phyloP scores from a whole-genome alignment of 2,329 filamentous ascomycete species.

The Atkinsonella hypoxylon region DNA sequence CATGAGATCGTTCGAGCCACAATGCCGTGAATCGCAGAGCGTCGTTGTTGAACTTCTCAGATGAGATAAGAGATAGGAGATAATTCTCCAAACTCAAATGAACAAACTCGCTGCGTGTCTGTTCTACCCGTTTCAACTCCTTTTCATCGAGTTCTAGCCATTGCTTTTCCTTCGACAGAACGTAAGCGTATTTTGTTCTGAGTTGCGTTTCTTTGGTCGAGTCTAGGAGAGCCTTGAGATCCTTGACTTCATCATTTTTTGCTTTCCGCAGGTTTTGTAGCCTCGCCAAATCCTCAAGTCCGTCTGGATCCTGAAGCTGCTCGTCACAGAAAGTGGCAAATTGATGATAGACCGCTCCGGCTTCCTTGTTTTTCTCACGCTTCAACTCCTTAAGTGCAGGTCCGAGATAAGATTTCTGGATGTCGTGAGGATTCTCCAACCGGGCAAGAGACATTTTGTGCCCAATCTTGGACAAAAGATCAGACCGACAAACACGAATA shows the following conservation, averaged over 20 bases:
- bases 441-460: slow-evolving; percentile 82
- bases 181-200: slow-evolving; percentile 43
- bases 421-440: slow-evolving; percentile 80
- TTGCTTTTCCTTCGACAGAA: slow-evolving; percentile 61
- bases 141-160: slow-evolving; percentile 87
- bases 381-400: slow-evolving; percentile 75
- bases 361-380: slow-evolving; percentile 53
- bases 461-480: slow-evolving; percentile 76
- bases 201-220: slow-evolving; percentile 38
- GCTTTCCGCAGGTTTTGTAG: slow-evolving; percentile 67
- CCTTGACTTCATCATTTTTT: slow-evolving; percentile 68
- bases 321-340: slow-evolving; percentile 94
- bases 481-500: slow-evolving; percentile 60
- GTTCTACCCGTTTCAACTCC: slow-evolving; percentile 68
- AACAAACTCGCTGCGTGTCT: slow-evolving; percentile 72
- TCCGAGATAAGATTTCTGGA: slow-evolving; percentile 75
- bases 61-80: slow-evolving; percentile 69
- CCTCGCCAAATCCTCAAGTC: slow-evolving; percentile 71
- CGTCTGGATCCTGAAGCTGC: slow-evolving; percentile 78
- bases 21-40: slow-evolving; percentile 84
- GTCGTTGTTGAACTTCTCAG: slow-evolving; percentile 80
- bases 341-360: slow-evolving; percentile 83
- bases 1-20: slow-evolving; percentile 82
- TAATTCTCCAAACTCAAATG: slow-evolving; percentile 88
- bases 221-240: slow-evolving; percentile 51